Evolutionary conservation across 129 eudicot genomes (phyloP).

Genomic region (Centaurea solstitialis): DNA sequence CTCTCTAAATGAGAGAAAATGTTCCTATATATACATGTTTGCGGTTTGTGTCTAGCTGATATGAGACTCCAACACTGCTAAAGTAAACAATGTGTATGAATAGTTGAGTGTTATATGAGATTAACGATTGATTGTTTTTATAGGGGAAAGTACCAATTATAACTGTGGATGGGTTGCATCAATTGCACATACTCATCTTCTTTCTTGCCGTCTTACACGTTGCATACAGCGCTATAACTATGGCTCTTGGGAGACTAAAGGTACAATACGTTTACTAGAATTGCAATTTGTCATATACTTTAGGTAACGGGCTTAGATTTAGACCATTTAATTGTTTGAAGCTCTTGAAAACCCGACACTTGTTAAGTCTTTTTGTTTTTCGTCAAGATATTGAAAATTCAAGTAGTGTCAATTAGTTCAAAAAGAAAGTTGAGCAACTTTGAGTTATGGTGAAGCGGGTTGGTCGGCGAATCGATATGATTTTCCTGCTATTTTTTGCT

Average conservation of each 20-base stretch:
- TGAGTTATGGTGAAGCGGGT: not conserved
- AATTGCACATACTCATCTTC: constrained; percentile 88
- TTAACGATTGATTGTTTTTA: not conserved
- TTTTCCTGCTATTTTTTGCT: constrained; percentile 12
- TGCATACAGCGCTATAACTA: constrained; percentile 71
- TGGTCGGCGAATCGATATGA: not conserved
- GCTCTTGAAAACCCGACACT: not conserved
- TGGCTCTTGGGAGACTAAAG: constrained; percentile 89
- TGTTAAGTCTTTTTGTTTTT: not conserved
- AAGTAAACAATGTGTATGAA: not conserved
- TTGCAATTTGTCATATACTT: not conserved
- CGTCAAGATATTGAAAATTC: not conserved
- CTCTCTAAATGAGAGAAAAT: not conserved
- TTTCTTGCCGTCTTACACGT: constrained; percentile 83
- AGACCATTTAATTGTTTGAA: not conserved
- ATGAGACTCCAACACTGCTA: too few species aligned
- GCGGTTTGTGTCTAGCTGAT: too few species aligned
- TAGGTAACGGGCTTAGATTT: not conserved
- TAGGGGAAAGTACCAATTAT: constrained; percentile 69
- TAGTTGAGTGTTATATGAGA: not conserved
- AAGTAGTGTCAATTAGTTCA: not conserved
- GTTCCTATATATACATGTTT: not conserved
- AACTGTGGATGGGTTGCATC: constrained; percentile 75
- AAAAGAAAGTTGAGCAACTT: not conserved
- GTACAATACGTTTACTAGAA: constrained; percentile 34